Evolutionary conservation across 352 stramenopile genomes (phyloP), one percentile per base, ranked within the genome.

Genomic region (Globisporangium camurandrum): DNA sequence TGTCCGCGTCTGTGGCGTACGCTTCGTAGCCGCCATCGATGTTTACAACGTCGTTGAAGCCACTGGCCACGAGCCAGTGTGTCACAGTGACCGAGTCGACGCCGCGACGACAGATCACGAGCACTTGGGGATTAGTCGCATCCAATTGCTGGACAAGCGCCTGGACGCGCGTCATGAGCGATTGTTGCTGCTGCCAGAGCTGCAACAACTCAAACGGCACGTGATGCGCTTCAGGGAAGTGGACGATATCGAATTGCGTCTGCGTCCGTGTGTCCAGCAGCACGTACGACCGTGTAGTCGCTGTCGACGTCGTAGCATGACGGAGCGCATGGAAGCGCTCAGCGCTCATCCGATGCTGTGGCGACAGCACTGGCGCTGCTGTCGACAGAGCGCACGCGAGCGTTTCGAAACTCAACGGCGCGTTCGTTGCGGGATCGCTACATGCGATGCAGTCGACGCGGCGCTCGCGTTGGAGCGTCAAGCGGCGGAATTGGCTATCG

Each of bases 31-130:
- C 83, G 46, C 83, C 83, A 24, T 86, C 56, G 10, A 93, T 58
- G 48, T 89, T 90, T 40, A 61, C 56, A 1, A 82, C 75, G 1
- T 14, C 12, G 39, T 71, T 64, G 1, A 31, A 41, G 34, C 78
- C 45, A 2, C 71, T 78, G 6, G 53, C 51, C 11, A 86, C 10
- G n/a, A 93, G 50, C 72, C 75, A 85, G 37, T 64, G 46, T 11
- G 78, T 80, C 14, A 76, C 74, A 8, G 59, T 61, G 4, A 81
- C 60, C 9, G 80, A 93, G 46, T 90, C 80, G 6, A 92, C 61
- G 8, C 83, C 83, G 27, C 83, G 80, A n/a, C 80, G 74, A 44
- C 83, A 93, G 34, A 93, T 86, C 27, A 93, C 80, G 34, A 83
- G 50, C n/a, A 58, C 40, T 9, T 34, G 33, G 4, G 4, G 12